Evolutionary conservation across 2,329 filamentous ascomycete genomes (phyloP).

Genomic region (Clonostachys byssicola): DNA sequence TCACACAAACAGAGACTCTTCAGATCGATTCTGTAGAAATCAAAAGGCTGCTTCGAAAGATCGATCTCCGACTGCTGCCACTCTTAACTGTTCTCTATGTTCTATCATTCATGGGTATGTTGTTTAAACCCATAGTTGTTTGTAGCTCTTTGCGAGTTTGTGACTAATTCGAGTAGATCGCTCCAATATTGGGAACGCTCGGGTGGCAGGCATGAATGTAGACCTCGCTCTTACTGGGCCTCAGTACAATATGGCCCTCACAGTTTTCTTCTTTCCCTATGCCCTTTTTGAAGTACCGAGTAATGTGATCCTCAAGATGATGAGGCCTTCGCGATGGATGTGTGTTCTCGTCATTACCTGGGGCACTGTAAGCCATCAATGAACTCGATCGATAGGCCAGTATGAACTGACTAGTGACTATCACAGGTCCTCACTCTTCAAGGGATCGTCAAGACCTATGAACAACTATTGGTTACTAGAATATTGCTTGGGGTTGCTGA

Average conservation of each 20-base stretch:
- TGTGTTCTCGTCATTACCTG: conserved; percentile 3
- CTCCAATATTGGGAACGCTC: conserved; percentile 22
- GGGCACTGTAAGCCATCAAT: conserved; percentile 1
- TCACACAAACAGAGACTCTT: too few species aligned
- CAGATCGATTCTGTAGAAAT: not conserved
- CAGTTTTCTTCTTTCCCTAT: conserved; percentile 59
- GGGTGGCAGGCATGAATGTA: conserved; percentile 31
- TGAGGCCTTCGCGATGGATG: conserved; percentile 6
- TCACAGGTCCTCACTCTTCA: not conserved
- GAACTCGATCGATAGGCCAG: too few species aligned
- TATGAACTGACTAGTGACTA: too few species aligned
- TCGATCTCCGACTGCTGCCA: conserved; percentile 30
- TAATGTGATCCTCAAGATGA: conserved; percentile 20
- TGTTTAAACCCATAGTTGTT: too few species aligned
- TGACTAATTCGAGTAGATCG: conserved; percentile 10
- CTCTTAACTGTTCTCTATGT: conserved; percentile 53
- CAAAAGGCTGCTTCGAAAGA: conserved; percentile 5
- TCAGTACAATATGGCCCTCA: conserved; percentile 54
- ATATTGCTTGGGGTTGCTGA: conserved; percentile 33
- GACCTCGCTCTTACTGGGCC: conserved; percentile 46
- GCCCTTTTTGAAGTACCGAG: conserved; percentile 32
- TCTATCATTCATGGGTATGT: conserved; percentile 43
- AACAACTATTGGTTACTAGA: conserved; percentile 36
- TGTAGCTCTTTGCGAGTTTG: too few species aligned
- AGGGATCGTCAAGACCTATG: conserved; percentile 38